A percentile compares a stretch with the other conserved stretches of the same genome.
These are phyloP conservation scores for Trichophyton mentagrophytes DNA, from an alignment of 2,329 filamentous ascomycete genomes.

Conservation along the genomic window DNA sequence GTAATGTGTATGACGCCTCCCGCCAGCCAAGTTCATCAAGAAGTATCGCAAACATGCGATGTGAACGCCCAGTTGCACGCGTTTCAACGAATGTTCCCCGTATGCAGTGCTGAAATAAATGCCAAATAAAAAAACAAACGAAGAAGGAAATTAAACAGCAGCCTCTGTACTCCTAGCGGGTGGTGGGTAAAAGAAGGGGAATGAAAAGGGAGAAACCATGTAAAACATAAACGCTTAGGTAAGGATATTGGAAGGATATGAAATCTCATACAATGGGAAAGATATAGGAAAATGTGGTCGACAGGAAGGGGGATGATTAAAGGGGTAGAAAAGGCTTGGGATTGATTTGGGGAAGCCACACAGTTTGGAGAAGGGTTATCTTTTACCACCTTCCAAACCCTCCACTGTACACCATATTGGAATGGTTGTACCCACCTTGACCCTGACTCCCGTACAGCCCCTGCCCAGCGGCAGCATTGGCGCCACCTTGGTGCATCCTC, in stretches of 20 bases:
- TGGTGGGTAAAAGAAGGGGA: constrained; percentile 10
- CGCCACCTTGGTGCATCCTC: constrained; percentile 83
- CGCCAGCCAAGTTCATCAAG: constrained; percentile 15
- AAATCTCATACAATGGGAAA: constrained; percentile 16
- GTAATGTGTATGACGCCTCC: constrained; percentile 22
- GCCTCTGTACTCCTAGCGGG: not conserved
- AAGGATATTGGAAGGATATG: constrained; percentile 15
- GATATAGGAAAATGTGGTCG: not conserved
- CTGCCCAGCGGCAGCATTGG: constrained; percentile 60
- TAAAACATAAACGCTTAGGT: constrained; percentile 16
- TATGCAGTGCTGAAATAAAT: constrained; percentile 21
- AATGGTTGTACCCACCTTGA: constrained; percentile 79
- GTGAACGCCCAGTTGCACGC: constrained; percentile 27
- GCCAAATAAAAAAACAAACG: constrained; percentile 13
- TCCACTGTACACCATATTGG: constrained; percentile 68
- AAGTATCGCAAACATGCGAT: constrained; percentile 17
- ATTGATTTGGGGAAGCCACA: constrained; percentile 3
- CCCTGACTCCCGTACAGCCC: constrained; percentile 77
- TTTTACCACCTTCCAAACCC: constrained; percentile 56
- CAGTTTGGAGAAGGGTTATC: constrained; percentile 11
- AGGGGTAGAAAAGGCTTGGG: not conserved
- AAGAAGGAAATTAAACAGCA: constrained; percentile 13
- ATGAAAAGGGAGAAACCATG: constrained; percentile 14
- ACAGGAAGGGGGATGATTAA: not conserved
- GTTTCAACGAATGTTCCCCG: constrained; percentile 21